Evolutionary conservation across 169 alveolate species (phyloP).

Genomic region (Plasmodium billcollinsi): DNA sequence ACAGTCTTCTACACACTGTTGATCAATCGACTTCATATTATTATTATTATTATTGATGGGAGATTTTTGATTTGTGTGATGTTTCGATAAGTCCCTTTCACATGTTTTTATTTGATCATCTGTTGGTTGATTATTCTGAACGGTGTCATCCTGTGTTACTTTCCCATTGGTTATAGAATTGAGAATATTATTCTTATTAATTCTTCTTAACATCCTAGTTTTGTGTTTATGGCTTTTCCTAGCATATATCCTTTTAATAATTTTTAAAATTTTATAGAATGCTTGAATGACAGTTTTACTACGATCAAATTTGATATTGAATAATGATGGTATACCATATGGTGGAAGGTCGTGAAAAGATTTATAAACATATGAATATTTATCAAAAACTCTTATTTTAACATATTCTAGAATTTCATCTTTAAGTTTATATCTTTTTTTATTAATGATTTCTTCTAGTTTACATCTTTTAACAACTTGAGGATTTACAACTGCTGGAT

Average conservation of each 20-base stretch:
- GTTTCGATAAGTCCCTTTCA: neutral
- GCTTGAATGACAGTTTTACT: slow-evolving; percentile 76
- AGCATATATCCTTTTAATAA: slow-evolving; percentile 49
- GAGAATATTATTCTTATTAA: neutral
- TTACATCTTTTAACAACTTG: slow-evolving; percentile 84
- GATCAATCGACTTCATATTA: too few species aligned
- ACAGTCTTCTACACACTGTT: too few species aligned
- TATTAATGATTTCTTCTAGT: slow-evolving; percentile 81
- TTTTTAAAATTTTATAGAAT: slow-evolving; percentile 67
- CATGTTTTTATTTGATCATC: neutral
- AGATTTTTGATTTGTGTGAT: neutral
- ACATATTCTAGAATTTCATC: slow-evolving; percentile 83
- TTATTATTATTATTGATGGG: too few species aligned
- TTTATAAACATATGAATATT: slow-evolving; percentile 77
- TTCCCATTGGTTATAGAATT: too few species aligned
- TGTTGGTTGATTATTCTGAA: too few species aligned
- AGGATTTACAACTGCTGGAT: slow-evolving; percentile 86
- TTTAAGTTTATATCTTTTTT: slow-evolving; percentile 79
- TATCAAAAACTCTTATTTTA: slow-evolving; percentile 80
- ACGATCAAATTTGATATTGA: slow-evolving; percentile 77
- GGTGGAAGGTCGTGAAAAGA: slow-evolving; percentile 81
- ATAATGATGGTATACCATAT: slow-evolving; percentile 78
- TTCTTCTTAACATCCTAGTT: neutral
- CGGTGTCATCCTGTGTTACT: neutral
- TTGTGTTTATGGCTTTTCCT: slow-evolving; percentile 30